Evolutionary conservation across 306 rosid species (phyloP).

Genomic region (Rosa rugosa): DNA sequence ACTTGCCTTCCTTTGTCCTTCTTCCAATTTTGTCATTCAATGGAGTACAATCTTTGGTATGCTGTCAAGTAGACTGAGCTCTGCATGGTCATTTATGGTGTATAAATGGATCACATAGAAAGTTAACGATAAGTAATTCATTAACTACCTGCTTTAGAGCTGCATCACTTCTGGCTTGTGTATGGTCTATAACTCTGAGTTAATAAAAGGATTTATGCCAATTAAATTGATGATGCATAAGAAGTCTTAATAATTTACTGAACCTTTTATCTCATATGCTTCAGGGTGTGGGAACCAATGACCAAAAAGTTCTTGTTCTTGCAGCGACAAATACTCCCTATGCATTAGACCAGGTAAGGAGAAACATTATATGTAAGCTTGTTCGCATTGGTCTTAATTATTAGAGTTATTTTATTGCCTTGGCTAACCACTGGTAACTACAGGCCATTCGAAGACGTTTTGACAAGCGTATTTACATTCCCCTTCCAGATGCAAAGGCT

Average conservation of each 20-base stretch:
- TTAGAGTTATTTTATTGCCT: constrained; percentile 14
- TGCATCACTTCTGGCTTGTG: not conserved
- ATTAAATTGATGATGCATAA: not conserved
- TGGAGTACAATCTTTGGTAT: not conserved
- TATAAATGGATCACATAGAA: not conserved
- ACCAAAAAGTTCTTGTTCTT: constrained; percentile 97
- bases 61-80: not conserved
- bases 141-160: not conserved
- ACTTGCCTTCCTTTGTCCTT: not conserved
- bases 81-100: not conserved
- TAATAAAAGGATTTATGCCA: not conserved
- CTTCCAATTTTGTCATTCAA: not conserved
- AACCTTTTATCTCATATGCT: constrained; percentile 24
- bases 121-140: not conserved
- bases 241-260: constrained; percentile 18
- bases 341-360: constrained; percentile 89
- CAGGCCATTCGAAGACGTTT: constrained; percentile 99
- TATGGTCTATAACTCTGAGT: too few relatives aligned
- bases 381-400: not conserved
- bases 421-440: constrained; percentile 38
- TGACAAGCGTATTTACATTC: constrained; percentile 97
- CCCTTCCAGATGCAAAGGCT: constrained; percentile 93
- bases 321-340: constrained; percentile 99
- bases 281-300: constrained; percentile 96
- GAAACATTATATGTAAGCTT: not conserved